A percentile compares a stretch with the other conserved stretches of the same genome.
Evolutionary conservation across 768 basidiomycete species (phyloP).

Genomic region (Cyclocybe aegerita): DNA sequence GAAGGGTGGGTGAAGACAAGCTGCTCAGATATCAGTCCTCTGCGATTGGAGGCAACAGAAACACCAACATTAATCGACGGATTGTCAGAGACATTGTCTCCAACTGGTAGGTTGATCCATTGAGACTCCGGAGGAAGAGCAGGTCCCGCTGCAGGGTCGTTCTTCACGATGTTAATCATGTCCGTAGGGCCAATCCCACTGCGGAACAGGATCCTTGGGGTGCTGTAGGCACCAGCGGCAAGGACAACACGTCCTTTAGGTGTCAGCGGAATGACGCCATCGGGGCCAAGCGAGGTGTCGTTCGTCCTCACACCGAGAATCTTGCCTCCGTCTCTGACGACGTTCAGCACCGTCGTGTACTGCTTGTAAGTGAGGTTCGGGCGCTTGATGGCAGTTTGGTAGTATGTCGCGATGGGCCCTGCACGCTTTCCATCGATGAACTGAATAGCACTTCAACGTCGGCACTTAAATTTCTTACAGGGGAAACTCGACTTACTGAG

Average conservation of each 20-base stretch:
- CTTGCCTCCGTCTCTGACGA: conserved; percentile 54
- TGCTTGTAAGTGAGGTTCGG: conserved; percentile 51
- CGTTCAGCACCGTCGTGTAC: conserved; percentile 47
- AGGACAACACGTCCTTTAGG: conserved; percentile 60
- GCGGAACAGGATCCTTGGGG: conserved; percentile 56
- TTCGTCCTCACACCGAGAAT: conserved; percentile 64
- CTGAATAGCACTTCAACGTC: conserved; percentile 15
- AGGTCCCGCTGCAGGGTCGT: conserved; percentile 42
- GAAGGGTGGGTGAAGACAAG: conserved; percentile 64
- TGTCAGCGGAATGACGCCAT: conserved; percentile 54
- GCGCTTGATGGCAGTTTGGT: conserved; percentile 52
- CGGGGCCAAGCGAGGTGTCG: conserved; percentile 53
- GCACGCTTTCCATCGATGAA: conserved; percentile 47
- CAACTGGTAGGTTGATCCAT: conserved; percentile 63
- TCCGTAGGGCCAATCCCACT: conserved; percentile 63
- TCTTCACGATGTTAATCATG: conserved; percentile 51
- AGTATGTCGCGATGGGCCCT: conserved; percentile 61
- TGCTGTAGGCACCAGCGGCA: conserved; percentile 56
- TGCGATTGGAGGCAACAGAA: not conserved
- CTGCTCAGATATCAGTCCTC: conserved; percentile 21
- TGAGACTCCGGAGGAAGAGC: conserved; percentile 46
- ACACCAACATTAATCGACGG: conserved; percentile 53
- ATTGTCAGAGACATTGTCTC: conserved; percentile 56
- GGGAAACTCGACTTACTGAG: conserved; percentile 25
- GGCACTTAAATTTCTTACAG: not conserved